Evolutionary conservation across 352 stramenopile genomes (phyloP).

Genomic region (Plasmopara halstedii): DNA sequence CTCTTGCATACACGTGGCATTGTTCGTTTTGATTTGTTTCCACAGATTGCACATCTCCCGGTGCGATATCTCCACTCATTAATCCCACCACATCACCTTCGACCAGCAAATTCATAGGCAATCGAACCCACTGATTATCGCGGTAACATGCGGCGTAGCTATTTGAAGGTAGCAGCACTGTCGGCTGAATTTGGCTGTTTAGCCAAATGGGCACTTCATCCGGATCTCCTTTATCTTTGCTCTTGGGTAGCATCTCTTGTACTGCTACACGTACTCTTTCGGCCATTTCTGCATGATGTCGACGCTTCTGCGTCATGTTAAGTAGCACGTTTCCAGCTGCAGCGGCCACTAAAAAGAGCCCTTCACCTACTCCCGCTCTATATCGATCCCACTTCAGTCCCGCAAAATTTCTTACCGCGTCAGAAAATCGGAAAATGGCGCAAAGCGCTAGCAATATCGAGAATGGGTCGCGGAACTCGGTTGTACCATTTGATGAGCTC

Average conservation of each 20-base stretch:
- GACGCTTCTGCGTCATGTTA: slow-evolving; percentile 56
- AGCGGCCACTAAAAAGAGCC: slow-evolving; percentile 46
- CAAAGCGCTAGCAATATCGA: slow-evolving; percentile 60
- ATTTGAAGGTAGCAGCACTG: slow-evolving; percentile 67
- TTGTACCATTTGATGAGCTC: slow-evolving; percentile 45
- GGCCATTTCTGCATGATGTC: slow-evolving; percentile 70
- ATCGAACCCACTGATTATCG: slow-evolving; percentile 69
- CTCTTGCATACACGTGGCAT: slow-evolving; percentile 37
- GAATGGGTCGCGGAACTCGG: slow-evolving; percentile 70
- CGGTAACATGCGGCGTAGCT: slow-evolving; percentile 76
- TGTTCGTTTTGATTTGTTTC: slow-evolving; percentile 5
- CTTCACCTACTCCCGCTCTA: slow-evolving; percentile 37
- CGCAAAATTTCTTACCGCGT: slow-evolving; percentile 29
- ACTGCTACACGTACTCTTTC: slow-evolving; percentile 66
- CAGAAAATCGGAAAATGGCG: slow-evolving; percentile 48
- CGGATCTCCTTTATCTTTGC: too few relatives aligned
- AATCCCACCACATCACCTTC: slow-evolving; percentile 71
- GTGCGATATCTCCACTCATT: slow-evolving; percentile 78
- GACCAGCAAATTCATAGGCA: slow-evolving; percentile 81
- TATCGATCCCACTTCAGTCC: slow-evolving; percentile 18
- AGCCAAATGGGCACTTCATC: too few relatives aligned
- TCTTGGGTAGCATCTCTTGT: slow-evolving; percentile 34
- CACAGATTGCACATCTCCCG: slow-evolving; percentile 47
- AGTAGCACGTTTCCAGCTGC: slow-evolving; percentile 55
- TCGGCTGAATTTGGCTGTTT: slow-evolving; percentile 16